phyloP scores from a whole-genome alignment of 2,329 filamentous ascomycete species.

The Aspergillus thermomutatus region DNA sequence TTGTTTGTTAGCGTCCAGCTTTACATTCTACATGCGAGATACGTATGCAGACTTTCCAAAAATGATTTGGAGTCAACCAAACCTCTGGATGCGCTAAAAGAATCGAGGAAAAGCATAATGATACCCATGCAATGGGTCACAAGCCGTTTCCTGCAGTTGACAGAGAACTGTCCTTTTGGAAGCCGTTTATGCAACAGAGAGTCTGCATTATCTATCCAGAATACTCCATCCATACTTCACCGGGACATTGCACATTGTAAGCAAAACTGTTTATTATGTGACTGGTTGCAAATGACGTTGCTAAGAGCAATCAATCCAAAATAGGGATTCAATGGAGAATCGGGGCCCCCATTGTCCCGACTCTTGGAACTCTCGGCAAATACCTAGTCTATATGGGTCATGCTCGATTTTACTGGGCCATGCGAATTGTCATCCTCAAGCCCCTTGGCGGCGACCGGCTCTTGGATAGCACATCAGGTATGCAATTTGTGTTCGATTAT shows the following conservation, averaged over 20 bases:
- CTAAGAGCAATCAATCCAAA: conserved; percentile 9
- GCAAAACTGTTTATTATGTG: conserved; percentile 4
- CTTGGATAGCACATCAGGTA: background rate
- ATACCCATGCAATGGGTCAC: conserved; percentile 1
- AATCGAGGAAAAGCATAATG: conserved; percentile 1
- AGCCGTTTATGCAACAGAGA: conserved; percentile 12
- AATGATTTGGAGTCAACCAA: background rate
- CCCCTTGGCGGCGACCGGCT: background rate
- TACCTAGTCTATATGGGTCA: background rate
- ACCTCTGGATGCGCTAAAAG: background rate
- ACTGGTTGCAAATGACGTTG: conserved; percentile 11
- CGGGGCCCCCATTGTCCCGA: conserved; percentile 1
- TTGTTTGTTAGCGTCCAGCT: conserved; percentile 4
- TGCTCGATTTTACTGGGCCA: background rate
- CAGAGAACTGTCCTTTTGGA: background rate
- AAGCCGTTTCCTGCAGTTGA: conserved; percentile 1
- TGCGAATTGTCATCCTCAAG: background rate
- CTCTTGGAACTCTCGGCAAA: background rate
- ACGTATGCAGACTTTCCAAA: conserved; percentile 10
- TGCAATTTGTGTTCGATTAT: background rate
- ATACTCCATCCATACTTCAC: background rate
- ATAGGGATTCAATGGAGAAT: background rate
- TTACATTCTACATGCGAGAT: conserved; percentile 10
- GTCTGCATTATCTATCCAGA: background rate
- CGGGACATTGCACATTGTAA: background rate